A percentile compares a stretch with the other conserved stretches of the same genome.
phyloP scores from a whole-genome alignment of 306 rosid species.

The Canavalia ensiformis region DNA sequence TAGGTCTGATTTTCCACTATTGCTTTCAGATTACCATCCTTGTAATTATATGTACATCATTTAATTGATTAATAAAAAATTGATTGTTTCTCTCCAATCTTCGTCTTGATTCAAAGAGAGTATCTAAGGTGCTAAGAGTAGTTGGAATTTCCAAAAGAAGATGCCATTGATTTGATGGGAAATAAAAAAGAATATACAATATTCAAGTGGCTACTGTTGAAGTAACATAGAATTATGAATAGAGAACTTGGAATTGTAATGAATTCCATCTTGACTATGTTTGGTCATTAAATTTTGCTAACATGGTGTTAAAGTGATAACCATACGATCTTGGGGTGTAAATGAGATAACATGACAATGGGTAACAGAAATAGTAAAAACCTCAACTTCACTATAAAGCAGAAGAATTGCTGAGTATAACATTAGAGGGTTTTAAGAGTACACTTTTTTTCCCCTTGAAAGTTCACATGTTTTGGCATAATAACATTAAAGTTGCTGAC shows the following conservation, averaged over 20 bases:
- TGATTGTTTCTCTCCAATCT: constrained; percentile 33
- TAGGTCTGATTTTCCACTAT: constrained; percentile 46
- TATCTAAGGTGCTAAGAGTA: background rate
- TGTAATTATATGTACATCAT: constrained; percentile 66
- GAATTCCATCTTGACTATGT: background rate
- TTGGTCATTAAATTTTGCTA: background rate
- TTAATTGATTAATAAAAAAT: constrained; percentile 58
- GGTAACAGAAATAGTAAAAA: background rate
- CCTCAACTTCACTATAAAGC: background rate
- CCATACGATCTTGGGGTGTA: too few relatives aligned
- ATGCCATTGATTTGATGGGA: too few relatives aligned
- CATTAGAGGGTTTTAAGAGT: background rate
- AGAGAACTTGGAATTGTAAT: background rate
- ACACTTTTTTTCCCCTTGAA: background rate
- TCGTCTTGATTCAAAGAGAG: constrained; percentile 1
- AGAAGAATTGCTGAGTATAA: background rate
- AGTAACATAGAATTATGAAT: too few relatives aligned
- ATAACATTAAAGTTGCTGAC: constrained; percentile 61
- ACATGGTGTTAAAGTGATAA: background rate
- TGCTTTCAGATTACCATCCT: constrained; percentile 40
- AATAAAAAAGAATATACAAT: too few relatives aligned
- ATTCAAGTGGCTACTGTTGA: too few relatives aligned
- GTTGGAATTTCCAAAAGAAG: background rate
- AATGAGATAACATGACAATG: background rate
- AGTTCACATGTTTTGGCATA: constrained; percentile 2